Evolutionary conservation across 23 red algal genomes (phyloP), one percentile per base, ranked within the genome.

Genomic region (Chondrus crispus): DNA sequence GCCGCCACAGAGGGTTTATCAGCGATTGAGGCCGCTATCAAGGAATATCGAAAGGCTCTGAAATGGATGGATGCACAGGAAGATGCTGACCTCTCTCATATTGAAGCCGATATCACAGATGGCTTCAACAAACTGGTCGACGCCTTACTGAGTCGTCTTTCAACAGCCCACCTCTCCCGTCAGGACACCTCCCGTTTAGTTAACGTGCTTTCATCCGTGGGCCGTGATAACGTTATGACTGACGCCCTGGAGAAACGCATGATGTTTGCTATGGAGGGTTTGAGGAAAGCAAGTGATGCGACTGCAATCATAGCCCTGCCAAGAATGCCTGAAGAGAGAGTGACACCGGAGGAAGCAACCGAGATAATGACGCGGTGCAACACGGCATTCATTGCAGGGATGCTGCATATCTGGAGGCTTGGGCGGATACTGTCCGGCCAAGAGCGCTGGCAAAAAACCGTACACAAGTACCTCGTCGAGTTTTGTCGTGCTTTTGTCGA

Each of bases 381-480:
- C 32, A 10, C 38, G 12, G 71, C 71, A 10, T 77, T 77, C 44
- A 26, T 46, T 20, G 84, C 71, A 45, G 84, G 84, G 3, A 26
- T 88, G 68, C 28, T 29, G 38, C 72, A 90, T 55, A 73, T 89
- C 35, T 89, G 85, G 69, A 9, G 69, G 2, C 70, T 89, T 41
- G 85, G 85, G 5, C 69, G 70, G 29, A 11, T 62, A 46, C 85
- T 89, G 1, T 13, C 51, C 8, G 33, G 42, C 3, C 85, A 79
- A n/a, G 84, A 77, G 36, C 66, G 28, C 12, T 79, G 85, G 85
- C n/a, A 37, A 13, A 62, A 66, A 4, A 20, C 66, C 20, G 85
- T 79, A 13, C 18, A 79, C 36, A 24, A 46, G 19, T 70, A 79
- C 42, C 2, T 79, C 16, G 3, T 51, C 5, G 47, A 57, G 46